Conservation (phyloP, 495 filamentous ascomycete genomes). For the Tetracladium setigerum region DNA sequence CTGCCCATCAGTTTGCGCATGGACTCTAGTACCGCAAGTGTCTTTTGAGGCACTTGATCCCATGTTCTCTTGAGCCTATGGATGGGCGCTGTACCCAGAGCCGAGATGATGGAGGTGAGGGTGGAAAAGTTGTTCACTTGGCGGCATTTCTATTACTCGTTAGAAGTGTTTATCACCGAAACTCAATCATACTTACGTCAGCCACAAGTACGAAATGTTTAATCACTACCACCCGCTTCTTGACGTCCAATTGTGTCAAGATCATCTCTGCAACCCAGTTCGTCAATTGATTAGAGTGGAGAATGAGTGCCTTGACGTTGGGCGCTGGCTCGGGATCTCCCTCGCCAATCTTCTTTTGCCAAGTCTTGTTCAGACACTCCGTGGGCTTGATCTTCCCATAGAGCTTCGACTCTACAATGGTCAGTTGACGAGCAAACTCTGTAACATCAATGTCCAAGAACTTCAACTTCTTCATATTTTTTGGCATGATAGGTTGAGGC, state of each 20-base stretch:
- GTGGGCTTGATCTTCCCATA: slow-evolving; percentile 94
- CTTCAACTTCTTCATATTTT: slow-evolving; percentile 99
- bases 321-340: slow-evolving; percentile 83
- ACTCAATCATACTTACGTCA: slow-evolving; percentile 54
- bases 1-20: slow-evolving; percentile 96
- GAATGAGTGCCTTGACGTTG: slow-evolving; percentile 91
- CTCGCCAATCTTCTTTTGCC: slow-evolving; percentile 85
- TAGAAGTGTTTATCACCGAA: slow-evolving; percentile 19
- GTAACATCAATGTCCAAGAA: slow-evolving; percentile 95
- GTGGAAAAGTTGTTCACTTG: slow-evolving; percentile 94
- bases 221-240: slow-evolving; percentile 93
- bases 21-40: slow-evolving; percentile 67
- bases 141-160: slow-evolving; percentile 71
- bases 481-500: slow-evolving; percentile 86
- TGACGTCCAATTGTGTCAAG: slow-evolving; percentile 82
- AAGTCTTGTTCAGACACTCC: slow-evolving; percentile 96
- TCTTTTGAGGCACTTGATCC: slow-evolving; percentile 82
- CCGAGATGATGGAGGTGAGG: slow-evolving; percentile 96
- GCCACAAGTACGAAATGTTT: slow-evolving; percentile 97
- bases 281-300: slow-evolving; percentile 96
- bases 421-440: slow-evolving; percentile 93
- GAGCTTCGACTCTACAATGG: slow-evolving; percentile 90
- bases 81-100: slow-evolving; percentile 87
- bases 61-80: slow-evolving; percentile 92
- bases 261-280: slow-evolving; percentile 99